Conservation (phyloP, 257 asterid species). For the Thymus quinquecostatus region DNA sequence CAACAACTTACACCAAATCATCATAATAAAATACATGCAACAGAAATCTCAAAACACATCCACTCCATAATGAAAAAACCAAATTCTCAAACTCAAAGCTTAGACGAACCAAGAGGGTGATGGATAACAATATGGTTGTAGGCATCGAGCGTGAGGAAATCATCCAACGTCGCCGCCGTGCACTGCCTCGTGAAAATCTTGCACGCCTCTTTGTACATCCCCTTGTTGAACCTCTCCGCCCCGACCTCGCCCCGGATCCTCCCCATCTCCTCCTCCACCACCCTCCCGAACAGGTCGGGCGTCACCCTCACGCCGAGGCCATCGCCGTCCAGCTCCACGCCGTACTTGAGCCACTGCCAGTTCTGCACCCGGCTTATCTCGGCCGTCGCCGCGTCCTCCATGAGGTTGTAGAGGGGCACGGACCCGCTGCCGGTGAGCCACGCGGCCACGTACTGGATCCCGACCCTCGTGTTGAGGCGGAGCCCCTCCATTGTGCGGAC, state of each 20-base stretch:
- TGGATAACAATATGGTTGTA: conserved; percentile 71
- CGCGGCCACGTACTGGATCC: conserved; percentile 87
- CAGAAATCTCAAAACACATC: neutral
- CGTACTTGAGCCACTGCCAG: conserved; percentile 94
- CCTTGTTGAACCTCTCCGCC: conserved; percentile 66
- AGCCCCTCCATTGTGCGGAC: conserved; percentile 89
- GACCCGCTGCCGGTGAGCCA: conserved; percentile 92
- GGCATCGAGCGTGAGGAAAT: conserved; percentile 85
- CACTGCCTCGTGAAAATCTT: conserved; percentile 80
- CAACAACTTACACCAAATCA: too few species aligned
- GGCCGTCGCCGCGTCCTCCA: conserved; percentile 99
- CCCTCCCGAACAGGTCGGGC: conserved; percentile 72
- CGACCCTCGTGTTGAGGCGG: conserved; percentile 85
- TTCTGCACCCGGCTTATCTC: conserved; percentile 97
- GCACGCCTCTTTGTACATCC: conserved; percentile 84
- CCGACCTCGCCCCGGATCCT: conserved; percentile 88
- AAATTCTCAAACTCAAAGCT: conserved; percentile 42
- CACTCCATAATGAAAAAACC: neutral
- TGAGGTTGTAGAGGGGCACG: conserved; percentile 92
- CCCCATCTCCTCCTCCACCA: conserved; percentile 90
- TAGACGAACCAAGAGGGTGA: conserved; percentile 57
- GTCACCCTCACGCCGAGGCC: conserved; percentile 78
- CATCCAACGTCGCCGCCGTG: conserved; percentile 64
- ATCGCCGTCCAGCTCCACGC: conserved; percentile 82
- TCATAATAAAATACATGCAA: neutral